Percentiles rank a stretch among this genome's conserved stretches.
phyloP scores from a whole-genome alignment of 768 basidiomycete genomes.

The Auriculariales sp. region DNA sequence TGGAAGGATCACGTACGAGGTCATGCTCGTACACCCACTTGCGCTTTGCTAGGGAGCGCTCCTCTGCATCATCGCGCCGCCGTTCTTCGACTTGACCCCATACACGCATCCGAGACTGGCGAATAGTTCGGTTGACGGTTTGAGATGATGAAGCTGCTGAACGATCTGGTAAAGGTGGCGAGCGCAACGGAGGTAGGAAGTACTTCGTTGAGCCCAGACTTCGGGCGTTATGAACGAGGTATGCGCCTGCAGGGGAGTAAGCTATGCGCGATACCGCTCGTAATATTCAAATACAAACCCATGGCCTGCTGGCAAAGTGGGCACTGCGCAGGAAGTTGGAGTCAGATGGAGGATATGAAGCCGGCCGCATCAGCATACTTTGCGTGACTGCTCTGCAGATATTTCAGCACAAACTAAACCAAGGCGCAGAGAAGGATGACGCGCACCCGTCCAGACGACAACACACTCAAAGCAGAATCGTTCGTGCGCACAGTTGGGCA shows the following conservation, averaged over 20 bases:
- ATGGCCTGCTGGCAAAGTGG: constrained; percentile 58
- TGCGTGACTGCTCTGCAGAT: constrained; percentile 15
- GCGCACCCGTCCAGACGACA: constrained; percentile 67
- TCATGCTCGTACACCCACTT: constrained; percentile 69
- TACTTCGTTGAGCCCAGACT: constrained; percentile 74
- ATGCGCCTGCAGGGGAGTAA: constrained; percentile 24
- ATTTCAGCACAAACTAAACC: not conserved
- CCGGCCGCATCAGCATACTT: constrained; percentile 8
- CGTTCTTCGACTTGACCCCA: constrained; percentile 29
- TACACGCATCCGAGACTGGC: constrained; percentile 9
- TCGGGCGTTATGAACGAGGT: constrained; percentile 71
- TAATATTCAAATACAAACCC: constrained; percentile 16
- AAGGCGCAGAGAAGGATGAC: not conserved
- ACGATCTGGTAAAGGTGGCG: constrained; percentile 21
- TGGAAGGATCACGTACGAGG: constrained; percentile 62
- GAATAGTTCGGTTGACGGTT: constrained; percentile 13
- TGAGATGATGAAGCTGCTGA: constrained; percentile 20
- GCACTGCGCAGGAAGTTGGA: constrained; percentile 67
- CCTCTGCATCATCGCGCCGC: constrained; percentile 48
- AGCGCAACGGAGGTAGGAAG: constrained; percentile 50
- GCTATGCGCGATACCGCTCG: constrained; percentile 4
- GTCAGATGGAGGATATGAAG: constrained; percentile 1
- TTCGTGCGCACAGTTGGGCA: constrained; percentile 71
- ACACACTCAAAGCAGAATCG: constrained; percentile 92
- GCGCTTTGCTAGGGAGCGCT: constrained; percentile 56